Base-by-base conservation (phyloP, 1,284 basidiomycete genomes). In the Rhodotorula sp. region DNA sequence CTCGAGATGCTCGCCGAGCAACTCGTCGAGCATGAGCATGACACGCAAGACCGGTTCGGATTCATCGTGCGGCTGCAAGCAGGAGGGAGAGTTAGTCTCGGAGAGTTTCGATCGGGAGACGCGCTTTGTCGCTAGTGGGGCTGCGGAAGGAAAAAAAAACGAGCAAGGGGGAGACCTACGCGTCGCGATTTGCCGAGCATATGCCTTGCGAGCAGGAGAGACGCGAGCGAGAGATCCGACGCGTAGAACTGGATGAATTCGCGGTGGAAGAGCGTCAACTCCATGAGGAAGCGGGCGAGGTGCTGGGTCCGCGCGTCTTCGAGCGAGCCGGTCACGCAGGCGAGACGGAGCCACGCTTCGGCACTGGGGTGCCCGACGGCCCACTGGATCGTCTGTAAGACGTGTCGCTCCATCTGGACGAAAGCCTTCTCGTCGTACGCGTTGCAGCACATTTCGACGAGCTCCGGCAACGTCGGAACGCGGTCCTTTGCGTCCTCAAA, bases 401-500 rank as follows among this genome's bases (percentile, higher is more conserved):
- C 92, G 80, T 99, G 97, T 2, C 92, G 91, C 82, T 99, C 83
- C 82, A 83, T 83, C 71, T 83, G 81, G 75, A 79, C 76, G 70
- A 79, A 79, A 2, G 78, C 78, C 67, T 66, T 68, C 71, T 78
- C 77, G 73, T 79, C 78, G 73, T 79, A 79, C 31, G 78, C 78
- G 66, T 73, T 68, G 71, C 74, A 77, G 71, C 77, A 99, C 83
- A 97, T 94, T 79, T 93, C 90, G 67, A 89, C 89, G 68, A 99
- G 88, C 77, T 99, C 95, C 79, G 91, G 88, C 14, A 98, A 91
- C 2, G 93, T 91, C 16, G 97, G 97, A 3, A 99, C 94, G 71
- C 93, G 92, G 81, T 99, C 95, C 83, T 99, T 99, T 56, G 95
- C 90, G 80, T 99, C 97, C 83, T 99, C 97, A 79, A 97, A 99